A percentile compares a stretch with the other conserved stretches of the same genome.
Evolutionary conservation across 2,329 filamentous ascomycete species (phyloP).

Genomic region (Orbilia blumenaviensis): DNA sequence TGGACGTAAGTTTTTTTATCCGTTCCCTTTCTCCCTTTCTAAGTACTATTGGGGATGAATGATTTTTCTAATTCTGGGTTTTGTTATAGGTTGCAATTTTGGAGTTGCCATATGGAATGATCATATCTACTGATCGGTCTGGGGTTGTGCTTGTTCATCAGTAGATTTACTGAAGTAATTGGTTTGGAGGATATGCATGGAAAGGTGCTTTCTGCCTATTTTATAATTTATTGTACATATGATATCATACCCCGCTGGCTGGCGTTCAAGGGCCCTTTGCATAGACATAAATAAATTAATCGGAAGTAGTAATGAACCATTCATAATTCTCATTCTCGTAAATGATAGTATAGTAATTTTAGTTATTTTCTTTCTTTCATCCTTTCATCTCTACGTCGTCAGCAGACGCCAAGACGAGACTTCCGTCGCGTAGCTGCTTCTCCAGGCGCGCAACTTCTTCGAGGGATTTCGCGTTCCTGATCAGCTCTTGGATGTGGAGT

Average conservation of each 20-base stretch:
- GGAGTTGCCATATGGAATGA: slow-evolving; percentile 90
- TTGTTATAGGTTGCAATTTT: slow-evolving; percentile 69
- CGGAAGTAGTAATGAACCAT: not conserved
- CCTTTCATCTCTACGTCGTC: slow-evolving; percentile 52
- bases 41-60: not conserved
- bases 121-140: slow-evolving; percentile 85
- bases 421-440: slow-evolving; percentile 88
- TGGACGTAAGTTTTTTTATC: slow-evolving; percentile 70
- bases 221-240: slow-evolving; percentile 36
- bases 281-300: not conserved
- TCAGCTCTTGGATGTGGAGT: slow-evolving; percentile 83
- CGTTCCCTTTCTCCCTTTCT: not conserved
- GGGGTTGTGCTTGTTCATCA: slow-evolving; percentile 88
- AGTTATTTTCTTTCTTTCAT: not conserved
- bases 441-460: slow-evolving; percentile 90
- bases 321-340: not conserved
- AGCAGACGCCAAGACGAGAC: slow-evolving; percentile 67
- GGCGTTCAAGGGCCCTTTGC: not conserved
- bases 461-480: slow-evolving; percentile 85
- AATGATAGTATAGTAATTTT: not conserved
- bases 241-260: slow-evolving; percentile 28
- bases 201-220: too few relatives aligned
- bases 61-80: not conserved
- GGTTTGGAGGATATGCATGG: not conserved
- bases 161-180: slow-evolving; percentile 59